These are phyloP conservation scores for Colletotrichum kahawae DNA, from an alignment of 2,329 filamentous ascomycete genomes.

Conservation along the genomic window DNA sequence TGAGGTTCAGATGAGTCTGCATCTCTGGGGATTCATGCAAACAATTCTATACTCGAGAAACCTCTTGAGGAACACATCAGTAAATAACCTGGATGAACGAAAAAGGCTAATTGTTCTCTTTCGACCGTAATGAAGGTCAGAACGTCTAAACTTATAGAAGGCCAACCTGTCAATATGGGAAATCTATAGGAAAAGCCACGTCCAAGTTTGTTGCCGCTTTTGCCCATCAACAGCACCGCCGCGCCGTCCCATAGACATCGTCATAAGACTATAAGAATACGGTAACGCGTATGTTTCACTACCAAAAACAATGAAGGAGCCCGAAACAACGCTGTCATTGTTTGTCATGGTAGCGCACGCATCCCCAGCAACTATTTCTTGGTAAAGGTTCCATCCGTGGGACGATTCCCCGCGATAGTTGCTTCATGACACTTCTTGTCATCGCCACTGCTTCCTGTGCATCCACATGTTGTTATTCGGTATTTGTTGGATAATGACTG, in stretches of 20 bases:
- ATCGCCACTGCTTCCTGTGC: not conserved
- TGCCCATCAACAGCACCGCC: not conserved
- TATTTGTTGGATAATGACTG: not conserved
- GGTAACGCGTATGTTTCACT: too few relatives aligned
- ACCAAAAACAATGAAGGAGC: too few relatives aligned
- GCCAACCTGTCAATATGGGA: not conserved
- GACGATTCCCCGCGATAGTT: too few relatives aligned
- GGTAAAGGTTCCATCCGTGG: too few relatives aligned
- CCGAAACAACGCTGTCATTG: too few relatives aligned
- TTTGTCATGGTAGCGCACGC: too few relatives aligned
- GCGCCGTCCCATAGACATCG: fast-evolving
- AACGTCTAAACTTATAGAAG: not conserved
- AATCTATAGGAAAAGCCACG: not conserved
- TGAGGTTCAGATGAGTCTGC: too few relatives aligned
- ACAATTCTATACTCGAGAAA: not conserved
- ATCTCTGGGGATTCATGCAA: too few relatives aligned
- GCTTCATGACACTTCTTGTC: not conserved
- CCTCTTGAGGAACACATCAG: not conserved
- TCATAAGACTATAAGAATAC: not conserved
- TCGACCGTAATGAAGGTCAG: not conserved
- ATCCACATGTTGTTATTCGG: not conserved
- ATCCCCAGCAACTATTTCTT: too few relatives aligned
- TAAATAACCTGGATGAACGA: too few relatives aligned
- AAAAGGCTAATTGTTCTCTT: not conserved
- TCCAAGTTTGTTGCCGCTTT: not conserved